Conservation (phyloP, 108 stramenopile species). For the Discostella stelligeroides region DNA sequence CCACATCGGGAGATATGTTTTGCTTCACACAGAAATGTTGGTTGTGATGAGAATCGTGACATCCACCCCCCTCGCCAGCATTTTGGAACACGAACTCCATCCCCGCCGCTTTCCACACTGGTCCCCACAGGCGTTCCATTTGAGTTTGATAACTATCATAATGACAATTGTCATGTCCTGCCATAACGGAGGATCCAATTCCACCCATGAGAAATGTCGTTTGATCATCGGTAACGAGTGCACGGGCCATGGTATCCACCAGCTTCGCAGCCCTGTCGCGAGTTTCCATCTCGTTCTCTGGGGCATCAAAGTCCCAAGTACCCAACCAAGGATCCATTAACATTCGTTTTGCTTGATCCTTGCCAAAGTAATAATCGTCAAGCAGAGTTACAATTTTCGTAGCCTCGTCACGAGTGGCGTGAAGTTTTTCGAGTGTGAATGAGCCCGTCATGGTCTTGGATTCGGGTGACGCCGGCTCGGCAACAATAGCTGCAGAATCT, state of each 20-base stretch:
- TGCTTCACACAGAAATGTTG: conserved; percentile 46
- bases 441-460: conserved; percentile 5
- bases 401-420: conserved; percentile 32
- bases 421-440: conserved; percentile 23
- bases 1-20: conserved; percentile 25
- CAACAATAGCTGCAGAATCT: neutral
- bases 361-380: conserved; percentile 40
- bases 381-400: conserved; percentile 17
- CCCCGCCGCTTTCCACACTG: conserved; percentile 45
- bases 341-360: conserved; percentile 28
- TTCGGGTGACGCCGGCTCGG: neutral
- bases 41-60: conserved; percentile 36
- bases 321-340: conserved; percentile 27
- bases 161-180: conserved; percentile 44
- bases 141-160: conserved; percentile 36
- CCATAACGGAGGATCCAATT: conserved; percentile 45
- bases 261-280: conserved; percentile 11
- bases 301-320: conserved; percentile 39
- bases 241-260: conserved; percentile 36
- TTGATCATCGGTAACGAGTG: conserved; percentile 38
- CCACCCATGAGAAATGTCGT: conserved; percentile 26
- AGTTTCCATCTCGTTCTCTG: neutral
- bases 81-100: conserved; percentile 46
- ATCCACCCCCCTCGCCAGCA: conserved; percentile 45
- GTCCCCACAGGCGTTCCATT: conserved; percentile 35